Base-by-base conservation (phyloP, 371 early-diverging fungal species). In the Rhizopus arrhizus region DNA sequence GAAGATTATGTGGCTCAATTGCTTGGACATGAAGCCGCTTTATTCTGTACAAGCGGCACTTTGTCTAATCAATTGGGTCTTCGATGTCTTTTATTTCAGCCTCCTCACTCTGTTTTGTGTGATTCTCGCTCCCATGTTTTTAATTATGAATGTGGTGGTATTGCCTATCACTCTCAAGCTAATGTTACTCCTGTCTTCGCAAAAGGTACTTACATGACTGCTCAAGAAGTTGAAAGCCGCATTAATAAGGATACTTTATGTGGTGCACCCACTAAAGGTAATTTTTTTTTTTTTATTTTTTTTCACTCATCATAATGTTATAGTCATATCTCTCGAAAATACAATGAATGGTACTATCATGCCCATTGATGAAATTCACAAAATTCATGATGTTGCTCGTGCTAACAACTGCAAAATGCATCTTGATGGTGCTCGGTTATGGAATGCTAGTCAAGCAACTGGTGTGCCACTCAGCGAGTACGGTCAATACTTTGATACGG, bases 401-500 rank as follows among this genome's bases (percentile, higher is more conserved):
- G 68, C 77, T 5, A 57, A 82, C 13, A 76, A 68, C 3, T 61
- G 93, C 13, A 75, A 71, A 41, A 74, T 94, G 46, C 97, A 96
- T 57, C 42, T 95, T 45, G 97, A 96, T 64, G 96, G 97, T 4
- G 92, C 96, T 13, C 73, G 97, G 55, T 75, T 96, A 34, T 96
- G 97, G 97, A 92, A 96, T 64, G 97, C 96, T 2, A 74, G 78
- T 15, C 80, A 83, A 28, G 89, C 74, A 4, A 88, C 87, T 0
- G 91, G 90, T 0, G 77, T 86, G 11, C 61, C 86, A 10, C 56
- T 96, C 43, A 74, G 66, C 16, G 86, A 88, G 45, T 94, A 90
- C 61, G 88, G 90, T 46, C 48, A 65, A 36, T 80, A 80, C 13
- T 92, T 91, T 61, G 95, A 96, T 66, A 89, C 90, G 8, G 75